Percentiles rank a stretch among this genome's conserved stretches.
Evolutionary conservation across 768 basidiomycete species (phyloP).

Genomic region (Cyathus striatus): DNA sequence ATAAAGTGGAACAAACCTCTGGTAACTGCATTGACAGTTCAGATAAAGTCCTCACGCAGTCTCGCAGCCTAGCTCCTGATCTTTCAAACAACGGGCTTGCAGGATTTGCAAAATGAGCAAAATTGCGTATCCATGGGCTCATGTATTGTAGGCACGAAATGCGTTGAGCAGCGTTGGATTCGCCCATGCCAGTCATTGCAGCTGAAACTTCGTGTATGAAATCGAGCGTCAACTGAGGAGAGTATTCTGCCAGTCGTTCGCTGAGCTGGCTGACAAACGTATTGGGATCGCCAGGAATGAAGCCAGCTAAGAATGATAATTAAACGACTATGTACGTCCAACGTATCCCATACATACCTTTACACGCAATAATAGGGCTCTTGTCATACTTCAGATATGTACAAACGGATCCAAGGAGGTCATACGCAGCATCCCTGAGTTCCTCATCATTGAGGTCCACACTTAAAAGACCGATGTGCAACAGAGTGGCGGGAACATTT

Average conservation of each 20-base stretch:
- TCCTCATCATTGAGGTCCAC: slow-evolving; percentile 70
- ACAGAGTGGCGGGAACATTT: slow-evolving; percentile 78
- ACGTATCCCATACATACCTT: slow-evolving; percentile 38
- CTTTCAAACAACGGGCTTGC: slow-evolving; percentile 63
- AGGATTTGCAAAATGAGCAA: slow-evolving; percentile 66
- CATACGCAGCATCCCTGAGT: slow-evolving; percentile 74
- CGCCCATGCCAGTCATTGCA: slow-evolving; percentile 51
- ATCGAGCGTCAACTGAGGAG: slow-evolving; percentile 83
- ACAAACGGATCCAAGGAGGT: slow-evolving; percentile 74
- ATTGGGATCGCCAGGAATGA: slow-evolving; percentile 61
- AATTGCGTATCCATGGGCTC: slow-evolving; percentile 85
- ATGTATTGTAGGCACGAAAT: slow-evolving; percentile 78
- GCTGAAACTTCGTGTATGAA: slow-evolving; percentile 82
- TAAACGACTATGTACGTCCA: not conserved
- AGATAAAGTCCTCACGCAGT: slow-evolving; percentile 75
- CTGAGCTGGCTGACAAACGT: slow-evolving; percentile 64
- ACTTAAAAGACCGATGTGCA: slow-evolving; percentile 84
- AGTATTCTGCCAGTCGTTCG: slow-evolving; percentile 64
- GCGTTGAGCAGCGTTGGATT: slow-evolving; percentile 41
- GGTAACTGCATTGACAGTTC: slow-evolving; percentile 68
- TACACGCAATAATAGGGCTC: slow-evolving; percentile 61
- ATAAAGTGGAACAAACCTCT: slow-evolving; percentile 47
- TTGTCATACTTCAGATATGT: slow-evolving; percentile 75
- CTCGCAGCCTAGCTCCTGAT: slow-evolving; percentile 70
- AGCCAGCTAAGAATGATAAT: slow-evolving; percentile 47